phyloP scores from a whole-genome alignment of 1,139 yeast species.

The Suhomyces coccinellae region DNA sequence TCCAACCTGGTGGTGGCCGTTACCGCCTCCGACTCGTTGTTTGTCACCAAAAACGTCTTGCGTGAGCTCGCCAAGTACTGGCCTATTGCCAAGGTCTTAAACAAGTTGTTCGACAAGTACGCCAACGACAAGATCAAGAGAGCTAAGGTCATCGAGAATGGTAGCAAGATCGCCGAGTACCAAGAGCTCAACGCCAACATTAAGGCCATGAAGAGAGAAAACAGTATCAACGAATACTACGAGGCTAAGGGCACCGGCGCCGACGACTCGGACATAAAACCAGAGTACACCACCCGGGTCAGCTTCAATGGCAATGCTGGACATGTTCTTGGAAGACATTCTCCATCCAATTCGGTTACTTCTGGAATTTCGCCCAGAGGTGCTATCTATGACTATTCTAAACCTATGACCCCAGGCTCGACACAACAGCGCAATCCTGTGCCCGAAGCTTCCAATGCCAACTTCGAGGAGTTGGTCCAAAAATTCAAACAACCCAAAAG shows the following conservation, averaged over 20 bases:
- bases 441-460: conserved; percentile 5
- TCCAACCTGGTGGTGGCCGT: conserved; percentile 55
- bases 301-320: conserved; percentile 11
- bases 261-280: not conserved
- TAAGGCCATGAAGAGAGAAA: conserved; percentile 28
- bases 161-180: conserved; percentile 39
- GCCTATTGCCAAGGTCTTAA: conserved; percentile 46
- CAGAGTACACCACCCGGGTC: conserved; percentile 2
- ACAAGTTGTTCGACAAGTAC: conserved; percentile 45
- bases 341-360: conserved; percentile 18
- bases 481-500: conserved; percentile 26
- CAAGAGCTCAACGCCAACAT: conserved; percentile 35
- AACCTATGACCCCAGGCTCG: not conserved
- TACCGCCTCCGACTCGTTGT: conserved; percentile 59
- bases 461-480: conserved; percentile 36
- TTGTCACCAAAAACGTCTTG: conserved; percentile 52
- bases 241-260: not conserved
- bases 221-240: conserved; percentile 22
- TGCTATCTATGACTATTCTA: conserved; percentile 17
- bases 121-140: conserved; percentile 48
- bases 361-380: conserved; percentile 39
- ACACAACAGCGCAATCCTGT: not conserved
- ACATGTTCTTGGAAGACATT: conserved; percentile 8
- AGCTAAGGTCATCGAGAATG: conserved; percentile 45
- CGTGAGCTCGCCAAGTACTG: conserved; percentile 50